These are phyloP conservation scores for Allium sativum DNA, from an alignment of 106 monocot species.

Conservation along the genomic window DNA sequence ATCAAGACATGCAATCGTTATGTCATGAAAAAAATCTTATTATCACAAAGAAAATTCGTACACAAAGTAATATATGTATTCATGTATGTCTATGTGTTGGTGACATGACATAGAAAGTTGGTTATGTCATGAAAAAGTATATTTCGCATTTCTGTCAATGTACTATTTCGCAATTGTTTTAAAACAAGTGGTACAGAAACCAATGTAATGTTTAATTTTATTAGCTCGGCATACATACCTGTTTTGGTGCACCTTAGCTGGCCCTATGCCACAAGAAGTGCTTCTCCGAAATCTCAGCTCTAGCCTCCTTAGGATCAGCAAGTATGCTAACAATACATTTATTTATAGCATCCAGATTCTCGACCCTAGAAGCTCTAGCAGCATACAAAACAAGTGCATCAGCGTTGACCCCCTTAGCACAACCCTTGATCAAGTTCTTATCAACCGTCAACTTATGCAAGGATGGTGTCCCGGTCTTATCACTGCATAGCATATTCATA, in stretches of 20 bases:
- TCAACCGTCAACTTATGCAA: constrained; percentile 38
- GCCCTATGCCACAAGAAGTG: no score
- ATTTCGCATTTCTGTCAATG: constrained; percentile 1
- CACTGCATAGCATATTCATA: constrained; percentile 45
- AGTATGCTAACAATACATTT: constrained; percentile 80
- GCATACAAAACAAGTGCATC: constrained; percentile 57
- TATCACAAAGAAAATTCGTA: no score
- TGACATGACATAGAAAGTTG: no score
- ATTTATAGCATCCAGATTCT: constrained; percentile 87
- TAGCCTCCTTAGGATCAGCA: constrained; percentile 76
- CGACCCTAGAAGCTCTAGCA: constrained; percentile 64
- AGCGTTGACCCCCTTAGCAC: constrained; percentile 62
- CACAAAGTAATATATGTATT: no score
- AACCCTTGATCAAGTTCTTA: constrained; percentile 20
- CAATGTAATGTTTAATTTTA: constrained; percentile 19
- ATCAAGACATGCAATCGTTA: constrained; percentile 61
- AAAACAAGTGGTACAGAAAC: constrained; percentile 33
- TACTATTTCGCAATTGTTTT: not conserved
- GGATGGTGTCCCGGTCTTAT: constrained; percentile 74
- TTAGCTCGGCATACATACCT: no score
- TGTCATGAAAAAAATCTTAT: constrained; percentile 27
- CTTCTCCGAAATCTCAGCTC: no score
- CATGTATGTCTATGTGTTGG: no score
- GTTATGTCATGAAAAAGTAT: no score
- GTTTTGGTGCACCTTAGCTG: no score